Evolutionary conservation across 192 early-diverging fungal genomes (phyloP), one percentile per base, ranked within the genome.

Genomic region (Jimgerdemannia lactiflua): DNA sequence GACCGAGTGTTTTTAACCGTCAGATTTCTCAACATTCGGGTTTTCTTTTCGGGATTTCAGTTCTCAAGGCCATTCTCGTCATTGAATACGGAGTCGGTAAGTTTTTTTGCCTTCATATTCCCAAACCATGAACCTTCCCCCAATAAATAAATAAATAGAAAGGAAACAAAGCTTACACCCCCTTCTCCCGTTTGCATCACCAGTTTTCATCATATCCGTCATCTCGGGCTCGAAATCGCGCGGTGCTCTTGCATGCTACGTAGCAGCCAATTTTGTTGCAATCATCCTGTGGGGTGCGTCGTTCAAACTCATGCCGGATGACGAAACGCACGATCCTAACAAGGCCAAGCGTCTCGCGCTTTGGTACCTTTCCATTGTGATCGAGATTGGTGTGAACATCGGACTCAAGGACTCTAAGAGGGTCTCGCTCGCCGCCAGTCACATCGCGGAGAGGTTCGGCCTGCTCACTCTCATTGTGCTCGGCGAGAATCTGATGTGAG

Each of bases 341-440:
- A 29, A 1, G 29, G 29, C 29, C 29, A 29, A 29, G 29, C 29
- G 29, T 29, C 82, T 81, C n/a, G 73, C 76, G 3, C 78, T 86
- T 63, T 86, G 85, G 85, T 85, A 75, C 19, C 3, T 77, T 3
- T 79, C 81, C 4, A 74, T 86, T 7, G n/a, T 79, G 3, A 72
- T 75, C 42, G 85, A 86, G 59, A 70, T 86, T 2, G 43, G 75
- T 2, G 83, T 85, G 6, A 77, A 83, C 18, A 20, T 86, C 19
- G 70, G 80, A 19, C 80, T 86, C 20, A 69, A 78, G n/a, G 69
- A 75, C 9, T 74, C 81, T 65, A 84, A 82, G 10, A 75, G 77
- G 3, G 74, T 86, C 4, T 85, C 85, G 3, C 84, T 81, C 82
- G 85, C 85, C 18, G 85, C 83, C 4, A 85, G 85, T 69, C 85